Evolutionary conservation across 2,329 filamentous ascomycete species (phyloP), one percentile per base, ranked within the genome.

Genomic region (Pochonia chlamydosporia): DNA sequence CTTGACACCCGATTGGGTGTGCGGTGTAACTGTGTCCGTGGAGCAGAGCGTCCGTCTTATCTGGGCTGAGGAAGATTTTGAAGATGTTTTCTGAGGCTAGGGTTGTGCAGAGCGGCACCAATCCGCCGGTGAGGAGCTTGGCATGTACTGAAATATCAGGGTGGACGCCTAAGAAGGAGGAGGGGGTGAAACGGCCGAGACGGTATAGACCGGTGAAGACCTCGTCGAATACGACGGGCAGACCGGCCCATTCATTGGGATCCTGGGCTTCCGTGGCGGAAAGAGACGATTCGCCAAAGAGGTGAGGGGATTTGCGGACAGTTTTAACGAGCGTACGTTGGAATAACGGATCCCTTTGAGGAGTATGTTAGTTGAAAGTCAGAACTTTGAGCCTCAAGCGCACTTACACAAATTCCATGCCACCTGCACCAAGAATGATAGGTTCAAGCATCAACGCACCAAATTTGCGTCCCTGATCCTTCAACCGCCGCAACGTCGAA

Each of bases 11-110:
- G 1, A 93, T 78, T 0, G 89, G 77, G 63, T 95, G 88, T 0
- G 89, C 89, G 0, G 89, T 95, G 65, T 95, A 95, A 62, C 87
- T 92, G 61, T 95, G 89, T 0, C 89, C 89, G 56, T 95, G 89
- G 3, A 95, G 70, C 5, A 95, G 66, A 0, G 89, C 89, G 54
- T 92, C 87, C 1, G 79, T 81, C 67, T 93, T 95, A 42, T 89
- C 82, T 1, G 78, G 71, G 44, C 84, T 83, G 11, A 79, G 69
- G 59, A 95, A 95, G 0, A 81, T 79, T 1, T 79, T 59, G 63
- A 90, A 93, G 40, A 95, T 84, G 49, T 74, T 75, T 49, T 89
- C 73, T 30, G 85, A 89, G 0, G 89, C 87, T 4, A 87, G 68
- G 0, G 89, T 95, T 1, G 83, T 78, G 57, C 85, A 89, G 0